These are phyloP conservation scores for Smallanthus sonchifolius DNA, from an alignment of 129 eudicot genomes.

Conservation along the genomic window DNA sequence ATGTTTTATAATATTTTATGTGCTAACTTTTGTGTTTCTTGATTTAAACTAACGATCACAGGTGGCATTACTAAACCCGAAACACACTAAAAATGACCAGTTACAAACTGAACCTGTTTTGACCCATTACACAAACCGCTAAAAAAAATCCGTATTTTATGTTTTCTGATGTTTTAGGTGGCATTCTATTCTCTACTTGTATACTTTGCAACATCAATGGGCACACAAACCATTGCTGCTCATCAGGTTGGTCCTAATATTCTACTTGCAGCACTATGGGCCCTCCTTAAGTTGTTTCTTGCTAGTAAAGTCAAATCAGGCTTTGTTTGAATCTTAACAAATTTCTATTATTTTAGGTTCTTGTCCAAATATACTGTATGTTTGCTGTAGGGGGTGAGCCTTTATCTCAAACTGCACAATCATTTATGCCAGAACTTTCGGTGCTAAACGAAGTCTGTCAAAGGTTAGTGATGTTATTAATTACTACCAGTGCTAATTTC, in stretches of 20 bases:
- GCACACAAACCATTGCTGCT: constrained; percentile 80
- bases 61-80: not conserved
- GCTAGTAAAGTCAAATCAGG: constrained; percentile 2
- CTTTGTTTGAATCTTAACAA: not conserved
- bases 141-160: not conserved
- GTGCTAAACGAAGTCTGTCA: constrained; percentile 62
- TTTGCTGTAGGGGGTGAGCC: constrained; percentile 89
- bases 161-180: constrained; percentile 44
- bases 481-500: constrained; percentile 1
- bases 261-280: not conserved
- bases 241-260: constrained; percentile 65
- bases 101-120: not conserved
- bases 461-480: constrained; percentile 32
- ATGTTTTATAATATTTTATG: too few species aligned
- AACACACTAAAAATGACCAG: not conserved
- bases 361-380: constrained; percentile 70
- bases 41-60: too few species aligned
- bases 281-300: not conserved
- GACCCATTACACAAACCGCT: not conserved
- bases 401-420: constrained; percentile 94
- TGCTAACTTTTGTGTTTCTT: too few species aligned
- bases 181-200: constrained; percentile 78
- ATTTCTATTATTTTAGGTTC: constrained; percentile 49
- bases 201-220: constrained; percentile 85
- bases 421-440: constrained; percentile 95